Evolutionary conservation across 768 basidiomycete genomes (phyloP), one percentile per base, ranked within the genome.

Genomic region (Daedalea quercina): DNA sequence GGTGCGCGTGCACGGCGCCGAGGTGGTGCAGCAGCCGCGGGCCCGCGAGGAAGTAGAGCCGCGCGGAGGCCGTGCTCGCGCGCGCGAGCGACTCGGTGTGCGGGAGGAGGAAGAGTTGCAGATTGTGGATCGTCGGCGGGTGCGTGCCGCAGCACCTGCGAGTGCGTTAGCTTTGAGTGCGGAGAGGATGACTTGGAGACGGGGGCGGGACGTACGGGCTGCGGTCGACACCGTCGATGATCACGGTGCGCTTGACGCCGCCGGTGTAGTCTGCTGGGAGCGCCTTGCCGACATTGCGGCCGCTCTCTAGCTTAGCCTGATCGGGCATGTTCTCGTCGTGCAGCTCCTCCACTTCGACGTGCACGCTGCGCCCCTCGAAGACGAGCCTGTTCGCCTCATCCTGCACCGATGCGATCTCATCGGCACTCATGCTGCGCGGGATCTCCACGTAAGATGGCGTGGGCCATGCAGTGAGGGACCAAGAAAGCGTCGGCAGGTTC

Each of bases 11-110:
- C 0, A 81, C 73, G 2, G 77, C 72, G 2, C 77, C 71, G 50
- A 93, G 71, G 61, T 88, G 76, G 1, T 72, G 62, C 42, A 87
- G 78, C 6, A 91, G 76, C 22, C 92, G 83, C 15, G 87, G 84
- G 3, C 92, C 93, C n/a, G 83, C 71, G 47, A 87, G 75, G 71
- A 96, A 94, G 70, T 83, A 89, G 3, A 94, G 76, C 23, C 90
- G 82, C 22, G 80, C 81, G 52, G 84, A 83, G 0, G 80, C 77
- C 1, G 80, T 76, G 15, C 73, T 72, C 8, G 84, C 77, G 9
- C 85, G 78, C 35, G 85, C 73, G 24, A 87, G 71, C 1, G 81
- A 68, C 52, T 87, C 85, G 9, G 82, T 86, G 63, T 87, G 76
- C 22, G 87, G 82, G 41, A 86, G 65, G 42, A 90, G 67, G 71